phyloP scores from a whole-genome alignment of 805 yeast genomes.

The Wickerhamiella sorbophila region DNA sequence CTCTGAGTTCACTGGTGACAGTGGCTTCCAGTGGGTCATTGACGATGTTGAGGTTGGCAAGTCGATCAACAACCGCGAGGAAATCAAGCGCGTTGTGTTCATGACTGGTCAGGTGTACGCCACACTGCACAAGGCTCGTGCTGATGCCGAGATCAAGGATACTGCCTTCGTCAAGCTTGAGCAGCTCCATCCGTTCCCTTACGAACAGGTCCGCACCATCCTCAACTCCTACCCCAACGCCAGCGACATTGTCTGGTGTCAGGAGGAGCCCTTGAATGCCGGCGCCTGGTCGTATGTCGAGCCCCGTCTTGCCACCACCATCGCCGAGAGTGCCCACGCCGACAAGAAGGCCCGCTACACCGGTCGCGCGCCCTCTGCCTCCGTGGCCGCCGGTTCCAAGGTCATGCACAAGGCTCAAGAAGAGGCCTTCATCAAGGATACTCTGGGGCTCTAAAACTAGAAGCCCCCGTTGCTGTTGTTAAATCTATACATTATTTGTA shows the following conservation, averaged over 20 bases:
- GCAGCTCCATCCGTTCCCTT: conserved; percentile 98
- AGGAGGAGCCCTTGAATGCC: conserved; percentile 98
- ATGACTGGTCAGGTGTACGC: conserved; percentile 92
- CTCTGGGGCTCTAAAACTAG: conserved; percentile 38
- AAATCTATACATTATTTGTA: too few species aligned
- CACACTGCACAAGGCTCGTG: conserved; percentile 81
- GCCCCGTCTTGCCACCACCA: conserved; percentile 70
- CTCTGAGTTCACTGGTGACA: conserved; percentile 76
- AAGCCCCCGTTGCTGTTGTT: too few species aligned
- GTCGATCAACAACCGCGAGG: conserved; percentile 60
- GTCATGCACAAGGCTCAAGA: conserved; percentile 79
- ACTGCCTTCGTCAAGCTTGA: conserved; percentile 85
- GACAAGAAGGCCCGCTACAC: conserved; percentile 59
- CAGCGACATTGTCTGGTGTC: conserved; percentile 89
- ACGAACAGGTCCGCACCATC: conserved; percentile 76
- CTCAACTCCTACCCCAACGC: conserved; percentile 65
- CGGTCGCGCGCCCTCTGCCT: conserved; percentile 96
- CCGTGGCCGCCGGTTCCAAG: conserved; percentile 97
- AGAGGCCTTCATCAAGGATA: conserved; percentile 69
- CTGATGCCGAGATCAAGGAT: conserved; percentile 52
- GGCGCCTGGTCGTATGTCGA: conserved; percentile 70
- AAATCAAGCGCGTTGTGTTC: conserved; percentile 73
- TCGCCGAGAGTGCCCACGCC: conserved; percentile 63
- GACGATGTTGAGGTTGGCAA: conserved; percentile 83
- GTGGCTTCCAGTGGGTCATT: conserved; percentile 90